Evolutionary conservation across 441 rosid genomes (phyloP).

Genomic region (Gossypium aridum): DNA sequence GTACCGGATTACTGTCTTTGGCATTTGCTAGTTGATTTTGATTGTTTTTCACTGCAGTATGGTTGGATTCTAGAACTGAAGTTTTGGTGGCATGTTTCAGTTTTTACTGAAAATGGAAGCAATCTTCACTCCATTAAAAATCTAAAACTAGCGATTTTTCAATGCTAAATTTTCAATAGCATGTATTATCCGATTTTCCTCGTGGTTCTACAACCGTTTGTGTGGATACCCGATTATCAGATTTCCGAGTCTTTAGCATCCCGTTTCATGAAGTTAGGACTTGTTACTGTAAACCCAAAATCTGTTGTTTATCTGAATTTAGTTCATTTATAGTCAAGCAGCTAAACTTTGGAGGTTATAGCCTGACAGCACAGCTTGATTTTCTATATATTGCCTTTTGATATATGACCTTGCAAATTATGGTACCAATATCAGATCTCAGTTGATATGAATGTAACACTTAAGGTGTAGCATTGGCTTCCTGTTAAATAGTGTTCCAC

Average conservation of each 20-base stretch:
- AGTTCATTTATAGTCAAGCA: background rate
- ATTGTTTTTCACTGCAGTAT: background rate
- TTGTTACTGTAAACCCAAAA: background rate
- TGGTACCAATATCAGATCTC: slow-evolving; percentile 11
- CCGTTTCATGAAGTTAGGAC: background rate
- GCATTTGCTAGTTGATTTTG: slow-evolving; percentile 4
- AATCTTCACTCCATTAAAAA: background rate
- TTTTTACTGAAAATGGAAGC: slow-evolving; percentile 5
- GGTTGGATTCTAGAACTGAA: background rate
- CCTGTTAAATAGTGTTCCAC: background rate
- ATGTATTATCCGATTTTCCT: background rate
- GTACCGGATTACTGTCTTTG: background rate
- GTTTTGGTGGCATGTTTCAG: slow-evolving; percentile 10
- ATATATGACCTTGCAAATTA: slow-evolving; percentile 57
- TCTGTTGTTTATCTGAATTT: background rate
- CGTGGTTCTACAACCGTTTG: background rate
- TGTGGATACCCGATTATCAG: background rate
- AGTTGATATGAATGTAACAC: background rate
- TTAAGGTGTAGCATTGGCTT: background rate
- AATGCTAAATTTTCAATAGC: background rate
- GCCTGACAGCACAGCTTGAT: background rate
- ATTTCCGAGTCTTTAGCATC: background rate
- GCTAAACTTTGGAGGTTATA: background rate
- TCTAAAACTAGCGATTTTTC: background rate
- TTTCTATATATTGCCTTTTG: slow-evolving; percentile 11